Conservation (phyloP, 164 flowering plant genomes). For the Buxus sempervirens region DNA sequence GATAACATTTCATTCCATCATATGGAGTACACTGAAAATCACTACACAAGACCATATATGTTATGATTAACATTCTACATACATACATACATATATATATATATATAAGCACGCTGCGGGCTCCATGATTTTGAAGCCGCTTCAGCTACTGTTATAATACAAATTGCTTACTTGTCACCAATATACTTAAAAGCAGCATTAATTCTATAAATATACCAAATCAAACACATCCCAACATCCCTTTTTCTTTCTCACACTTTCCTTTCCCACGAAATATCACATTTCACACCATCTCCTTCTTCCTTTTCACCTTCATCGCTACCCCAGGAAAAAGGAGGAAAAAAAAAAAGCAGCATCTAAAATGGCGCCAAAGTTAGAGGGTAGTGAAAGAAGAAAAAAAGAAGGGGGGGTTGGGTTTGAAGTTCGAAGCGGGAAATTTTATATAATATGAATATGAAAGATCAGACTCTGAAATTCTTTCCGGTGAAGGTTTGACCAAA, state of each 20-base stretch:
- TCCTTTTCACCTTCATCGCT: not conserved
- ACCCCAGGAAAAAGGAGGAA: not conserved
- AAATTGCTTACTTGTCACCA: not conserved
- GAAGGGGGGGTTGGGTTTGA: slow-evolving; percentile 15
- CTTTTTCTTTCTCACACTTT: too few species aligned
- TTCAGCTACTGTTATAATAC: not conserved
- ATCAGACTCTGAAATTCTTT: slow-evolving; percentile 66
- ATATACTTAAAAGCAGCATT: too few species aligned
- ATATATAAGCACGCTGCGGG: not conserved
- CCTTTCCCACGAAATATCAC: not conserved
- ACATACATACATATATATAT: too few species aligned
- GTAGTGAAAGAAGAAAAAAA: not conserved
- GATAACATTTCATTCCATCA: too few species aligned
- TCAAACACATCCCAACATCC: too few species aligned
- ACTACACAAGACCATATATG: too few species aligned
- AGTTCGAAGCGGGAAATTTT: not conserved
- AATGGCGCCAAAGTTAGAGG: slow-evolving; percentile 16
- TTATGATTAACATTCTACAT: too few species aligned
- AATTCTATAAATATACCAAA: too few species aligned
- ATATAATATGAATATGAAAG: too few species aligned
- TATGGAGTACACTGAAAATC: too few species aligned
- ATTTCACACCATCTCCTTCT: not conserved
- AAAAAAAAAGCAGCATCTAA: not conserved
- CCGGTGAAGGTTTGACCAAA: slow-evolving; percentile 77
- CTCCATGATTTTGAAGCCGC: not conserved